Percentiles rank a stretch among this genome's conserved stretches.
Evolutionary conservation across 1,284 basidiomycete species (phyloP).

Genomic region (Boletus semigastroideus): DNA sequence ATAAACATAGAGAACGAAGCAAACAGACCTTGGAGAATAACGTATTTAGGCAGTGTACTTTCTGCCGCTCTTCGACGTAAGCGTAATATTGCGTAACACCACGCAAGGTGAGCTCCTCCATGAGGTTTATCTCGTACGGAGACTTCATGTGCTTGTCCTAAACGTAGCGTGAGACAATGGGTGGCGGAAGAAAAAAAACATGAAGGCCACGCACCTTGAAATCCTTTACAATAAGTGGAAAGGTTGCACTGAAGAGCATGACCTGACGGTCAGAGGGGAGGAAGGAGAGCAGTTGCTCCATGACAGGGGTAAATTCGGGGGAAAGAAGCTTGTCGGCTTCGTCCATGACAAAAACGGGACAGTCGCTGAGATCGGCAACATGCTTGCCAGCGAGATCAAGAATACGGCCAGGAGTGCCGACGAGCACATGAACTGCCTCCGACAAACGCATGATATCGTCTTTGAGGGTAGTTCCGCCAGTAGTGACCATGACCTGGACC

Average conservation of each 20-base stretch:
- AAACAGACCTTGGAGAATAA: conserved; percentile 85
- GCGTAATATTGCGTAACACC: conserved; percentile 99
- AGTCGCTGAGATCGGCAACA: conserved; percentile 93
- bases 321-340: conserved; percentile 98
- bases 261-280: conserved; percentile 90
- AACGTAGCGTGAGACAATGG: conserved; percentile 3
- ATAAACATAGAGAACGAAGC: background rate
- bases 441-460: conserved; percentile 95
- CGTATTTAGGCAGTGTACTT: conserved; percentile 98
- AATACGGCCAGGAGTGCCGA: conserved; percentile 96
- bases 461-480: conserved; percentile 96
- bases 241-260: conserved; percentile 99
- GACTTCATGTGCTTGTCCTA: conserved; percentile 98
- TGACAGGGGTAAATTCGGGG: conserved; percentile 97
- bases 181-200: background rate
- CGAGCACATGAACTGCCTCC: conserved; percentile 92
- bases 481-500: conserved; percentile 98
- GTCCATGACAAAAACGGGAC: conserved; percentile 97
- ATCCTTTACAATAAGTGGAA: conserved; percentile 98
- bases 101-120: conserved; percentile 98
- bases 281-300: conserved; percentile 92
- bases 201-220: conserved; percentile 72
- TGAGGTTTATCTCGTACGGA: conserved; percentile 98
- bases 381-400: conserved; percentile 93
- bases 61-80: conserved; percentile 98